phyloP scores from a whole-genome alignment of 2,329 filamentous ascomycete genomes.

The Macrophomina pseudophaseolina region DNA sequence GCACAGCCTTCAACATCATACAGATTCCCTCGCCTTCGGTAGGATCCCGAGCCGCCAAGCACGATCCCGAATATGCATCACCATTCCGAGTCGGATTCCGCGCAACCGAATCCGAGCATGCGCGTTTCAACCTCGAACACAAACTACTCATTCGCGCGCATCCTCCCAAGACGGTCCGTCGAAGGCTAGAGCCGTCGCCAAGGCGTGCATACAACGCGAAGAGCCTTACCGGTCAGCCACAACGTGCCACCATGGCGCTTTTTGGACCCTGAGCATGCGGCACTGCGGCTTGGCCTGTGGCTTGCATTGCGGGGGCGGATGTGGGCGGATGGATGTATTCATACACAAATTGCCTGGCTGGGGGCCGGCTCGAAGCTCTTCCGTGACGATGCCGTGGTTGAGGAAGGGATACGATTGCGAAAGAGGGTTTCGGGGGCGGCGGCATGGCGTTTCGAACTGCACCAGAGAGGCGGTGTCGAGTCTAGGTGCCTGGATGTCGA shows the following conservation, averaged over 20 bases:
- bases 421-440: background rate
- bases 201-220: background rate
- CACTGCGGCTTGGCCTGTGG: background rate
- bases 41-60: slow-evolving; percentile 1
- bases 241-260: background rate
- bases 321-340: background rate
- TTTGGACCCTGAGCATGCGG: background rate
- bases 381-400: background rate
- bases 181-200: background rate
- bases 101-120: background rate
- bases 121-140: background rate
- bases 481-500: background rate
- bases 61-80: background rate
- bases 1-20: background rate
- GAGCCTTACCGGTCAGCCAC: background rate
- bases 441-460: background rate
- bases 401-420: background rate
- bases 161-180: background rate
- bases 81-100: background rate
- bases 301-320: background rate
- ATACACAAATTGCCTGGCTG: background rate
- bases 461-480: background rate
- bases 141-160: background rate
- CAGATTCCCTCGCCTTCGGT: background rate
- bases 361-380: background rate